Evolutionary conservation across 1,284 basidiomycete species (phyloP).

Genomic region (Taiwanofungus camphoratus): DNA sequence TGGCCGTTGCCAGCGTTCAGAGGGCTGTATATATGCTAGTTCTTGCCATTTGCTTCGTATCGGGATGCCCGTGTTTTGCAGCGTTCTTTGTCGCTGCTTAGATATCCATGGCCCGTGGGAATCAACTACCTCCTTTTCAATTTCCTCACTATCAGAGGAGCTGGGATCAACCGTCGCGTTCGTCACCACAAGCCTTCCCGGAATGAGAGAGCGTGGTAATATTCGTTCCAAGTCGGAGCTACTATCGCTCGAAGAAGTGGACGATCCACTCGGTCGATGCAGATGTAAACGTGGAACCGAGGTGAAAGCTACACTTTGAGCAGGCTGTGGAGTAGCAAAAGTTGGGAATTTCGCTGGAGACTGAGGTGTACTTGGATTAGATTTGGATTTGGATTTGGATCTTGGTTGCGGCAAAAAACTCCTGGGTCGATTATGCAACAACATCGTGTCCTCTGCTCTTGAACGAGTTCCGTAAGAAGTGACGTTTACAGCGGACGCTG

Average conservation of each 20-base stretch:
- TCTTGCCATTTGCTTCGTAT: background rate
- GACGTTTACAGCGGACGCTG: no score
- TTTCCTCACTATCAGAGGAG: conserved; percentile 36
- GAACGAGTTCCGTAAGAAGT: background rate
- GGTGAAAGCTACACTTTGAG: conserved; percentile 2
- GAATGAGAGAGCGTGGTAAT: conserved; percentile 24
- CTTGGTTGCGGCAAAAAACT: conserved; percentile 7
- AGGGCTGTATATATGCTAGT: no score
- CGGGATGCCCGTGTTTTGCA: background rate
- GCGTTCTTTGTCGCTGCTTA: background rate
- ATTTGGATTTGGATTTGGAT: conserved; percentile 8
- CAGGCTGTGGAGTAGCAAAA: conserved; percentile 1
- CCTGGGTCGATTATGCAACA: background rate
- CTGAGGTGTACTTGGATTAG: conserved; percentile 15
- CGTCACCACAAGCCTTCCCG: conserved; percentile 43
- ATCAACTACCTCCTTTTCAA: conserved; percentile 8
- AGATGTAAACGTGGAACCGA: conserved; percentile 12
- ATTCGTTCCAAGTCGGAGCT: conserved; percentile 26
- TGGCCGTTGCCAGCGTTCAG: background rate
- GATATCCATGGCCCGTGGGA: background rate
- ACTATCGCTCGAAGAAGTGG: conserved; percentile 18
- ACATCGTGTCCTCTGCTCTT: background rate
- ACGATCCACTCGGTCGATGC: conserved; percentile 6
- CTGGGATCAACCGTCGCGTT: conserved; percentile 45
- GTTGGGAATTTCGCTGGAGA: background rate